A percentile compares a stretch with the other conserved stretches of the same genome.
Evolutionary conservation across 1,284 basidiomycete genomes (phyloP).

Genomic region (Xerocomus nothofagi): DNA sequence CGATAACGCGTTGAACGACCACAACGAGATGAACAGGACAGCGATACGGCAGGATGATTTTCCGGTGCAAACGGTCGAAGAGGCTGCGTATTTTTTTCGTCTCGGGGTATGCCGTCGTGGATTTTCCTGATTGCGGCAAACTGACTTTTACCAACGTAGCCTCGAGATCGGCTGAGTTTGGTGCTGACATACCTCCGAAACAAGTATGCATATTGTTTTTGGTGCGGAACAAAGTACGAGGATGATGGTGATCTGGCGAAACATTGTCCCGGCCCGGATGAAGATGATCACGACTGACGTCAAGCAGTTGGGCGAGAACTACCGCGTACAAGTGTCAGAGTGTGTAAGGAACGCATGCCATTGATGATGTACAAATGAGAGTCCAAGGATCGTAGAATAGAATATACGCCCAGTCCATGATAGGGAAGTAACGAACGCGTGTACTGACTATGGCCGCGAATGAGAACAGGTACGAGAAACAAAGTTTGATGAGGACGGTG

Average conservation of each 20-base stretch:
- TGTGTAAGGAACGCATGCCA: constrained; percentile 25
- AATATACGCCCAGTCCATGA: constrained; percentile 25
- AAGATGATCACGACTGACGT: constrained; percentile 75
- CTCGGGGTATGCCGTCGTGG: constrained; percentile 51
- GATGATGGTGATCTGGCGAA: constrained; percentile 57
- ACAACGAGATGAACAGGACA: constrained; percentile 7
- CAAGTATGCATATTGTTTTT: constrained; percentile 78
- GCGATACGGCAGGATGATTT: constrained; percentile 40
- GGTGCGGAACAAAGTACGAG: constrained; percentile 80
- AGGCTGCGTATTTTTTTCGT: constrained; percentile 65
- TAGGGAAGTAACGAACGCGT: constrained; percentile 16
- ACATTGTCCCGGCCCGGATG: constrained; percentile 73
- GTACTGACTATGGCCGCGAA: neutral
- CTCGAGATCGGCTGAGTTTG: constrained; percentile 63
- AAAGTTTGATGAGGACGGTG: neutral
- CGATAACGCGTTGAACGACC: constrained; percentile 32
- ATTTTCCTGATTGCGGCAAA: neutral
- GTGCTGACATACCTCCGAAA: constrained; percentile 74
- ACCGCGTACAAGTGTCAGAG: constrained; percentile 2
- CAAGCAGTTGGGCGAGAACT: neutral
- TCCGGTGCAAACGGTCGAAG: constrained; percentile 57
- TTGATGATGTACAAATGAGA: constrained; percentile 35
- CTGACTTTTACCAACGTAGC: constrained; percentile 43
- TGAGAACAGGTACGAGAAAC: constrained; percentile 2
- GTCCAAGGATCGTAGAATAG: constrained; percentile 24